Base-by-base conservation (phyloP, 371 early-diverging fungal genomes). In the Apophysomyces trapeziformis region DNA sequence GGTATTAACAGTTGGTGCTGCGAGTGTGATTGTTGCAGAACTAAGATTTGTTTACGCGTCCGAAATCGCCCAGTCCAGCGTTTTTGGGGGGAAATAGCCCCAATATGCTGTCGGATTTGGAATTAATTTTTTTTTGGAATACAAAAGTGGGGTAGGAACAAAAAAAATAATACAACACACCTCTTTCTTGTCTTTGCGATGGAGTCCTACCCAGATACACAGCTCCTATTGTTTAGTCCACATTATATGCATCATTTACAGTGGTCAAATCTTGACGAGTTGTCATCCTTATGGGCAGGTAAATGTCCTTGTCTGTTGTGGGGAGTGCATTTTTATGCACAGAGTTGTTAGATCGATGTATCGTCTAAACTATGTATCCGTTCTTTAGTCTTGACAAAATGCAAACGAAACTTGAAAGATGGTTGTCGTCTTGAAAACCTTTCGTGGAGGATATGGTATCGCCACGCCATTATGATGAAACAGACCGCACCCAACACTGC, bases 21-120 rank as follows among this genome's bases (percentile, higher is more conserved):
- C 80, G 9, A 79, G 79, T 9, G 82, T 85, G 0, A 64, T 89
- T 18, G 75, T 86, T 14, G 77, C 73, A 2, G 89, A 91, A 66
- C 63, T 88, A 14, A 73, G 74, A 43, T 73, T 84, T 41, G 68
- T 80, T 7, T 80, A 50, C 54, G 11, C 21, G n/a, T n/a, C 54
- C 41, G 8, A 11, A 21, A 21, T 50, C 21, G 16, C 21, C 8
- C 5, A 9, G 16, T n/a, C 7, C 47, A 47, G n/a, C 7, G 18
- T 50, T 50, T 50, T 50, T 26, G 32, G 54, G 54, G 54, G 54
- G 21, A 21, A n/a, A 21, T 50, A 21, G 21, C 54, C 54, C 54
- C 54, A 50, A 50, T 18, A 9, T 50, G 54, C 9, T 7, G n/a
- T 21, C 18, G 54, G 54, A 21, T 21, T 5, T 50, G 54, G 21